phyloP scores from a whole-genome alignment of 1,284 basidiomycete species.

The Cutaneotrichosporon sp. region DNA sequence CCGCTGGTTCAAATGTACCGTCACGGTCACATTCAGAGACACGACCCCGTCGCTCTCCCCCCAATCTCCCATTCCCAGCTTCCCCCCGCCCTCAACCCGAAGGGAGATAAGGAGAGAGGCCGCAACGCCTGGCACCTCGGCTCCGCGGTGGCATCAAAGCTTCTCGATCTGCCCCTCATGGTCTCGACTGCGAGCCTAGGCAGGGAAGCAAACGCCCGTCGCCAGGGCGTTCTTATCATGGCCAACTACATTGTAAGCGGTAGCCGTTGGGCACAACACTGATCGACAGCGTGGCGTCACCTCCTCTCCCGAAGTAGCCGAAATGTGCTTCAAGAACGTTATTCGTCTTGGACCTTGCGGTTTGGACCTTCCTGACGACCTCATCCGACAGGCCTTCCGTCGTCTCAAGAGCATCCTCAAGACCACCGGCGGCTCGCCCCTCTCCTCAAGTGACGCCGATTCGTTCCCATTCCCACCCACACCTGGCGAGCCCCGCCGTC shows the following conservation, averaged over 20 bases:
- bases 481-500: background rate
- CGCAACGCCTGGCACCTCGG: constrained; percentile 45
- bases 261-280: background rate
- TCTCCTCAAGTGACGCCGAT: constrained; percentile 1
- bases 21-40: constrained; percentile 46
- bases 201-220: constrained; percentile 16
- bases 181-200: constrained; percentile 2
- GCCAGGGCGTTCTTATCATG: constrained; percentile 28
- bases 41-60: constrained; percentile 44
- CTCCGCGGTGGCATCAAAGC: constrained; percentile 27
- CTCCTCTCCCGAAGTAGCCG: constrained; percentile 22
- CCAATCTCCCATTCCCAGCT: constrained; percentile 39
- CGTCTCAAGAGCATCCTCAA: constrained; percentile 37
- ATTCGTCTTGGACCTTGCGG: constrained; percentile 31
- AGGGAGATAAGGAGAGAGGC: constrained; percentile 43
- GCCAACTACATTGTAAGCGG: constrained; percentile 44
- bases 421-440: constrained; percentile 14
- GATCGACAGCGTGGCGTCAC: constrained; percentile 37
- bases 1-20: constrained; percentile 44
- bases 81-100: constrained; percentile 32
- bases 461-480: constrained; percentile 29
- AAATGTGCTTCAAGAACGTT: constrained; percentile 37
- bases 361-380: constrained; percentile 35
- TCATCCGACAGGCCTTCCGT: constrained; percentile 41
- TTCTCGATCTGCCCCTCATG: constrained; percentile 29